phyloP scores from a whole-genome alignment of 2,329 filamentous ascomycete species.

The Alternaria longipes region DNA sequence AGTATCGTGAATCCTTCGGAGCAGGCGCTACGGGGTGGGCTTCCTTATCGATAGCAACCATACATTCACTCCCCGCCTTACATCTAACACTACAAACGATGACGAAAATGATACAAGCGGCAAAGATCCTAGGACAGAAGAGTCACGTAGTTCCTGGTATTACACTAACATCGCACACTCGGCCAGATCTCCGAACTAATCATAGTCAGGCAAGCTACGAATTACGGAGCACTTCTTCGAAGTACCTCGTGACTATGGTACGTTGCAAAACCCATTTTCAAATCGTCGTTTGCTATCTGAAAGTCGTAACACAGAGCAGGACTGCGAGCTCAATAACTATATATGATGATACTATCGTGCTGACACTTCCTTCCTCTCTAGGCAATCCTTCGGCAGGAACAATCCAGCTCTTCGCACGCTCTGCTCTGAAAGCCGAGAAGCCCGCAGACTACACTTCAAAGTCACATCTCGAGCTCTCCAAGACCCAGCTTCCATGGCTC shows the following conservation, averaged over 20 bases:
- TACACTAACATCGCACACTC: not conserved
- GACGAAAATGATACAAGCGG: conserved; percentile 52
- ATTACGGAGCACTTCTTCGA: conserved; percentile 87
- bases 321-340: not conserved
- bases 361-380: not conserved
- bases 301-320: not conserved
- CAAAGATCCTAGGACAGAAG: conserved; percentile 58
- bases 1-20: conserved; percentile 17
- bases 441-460: conserved; percentile 60
- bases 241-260: conserved; percentile 79
- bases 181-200: conserved; percentile 1
- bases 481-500: conserved; percentile 65
- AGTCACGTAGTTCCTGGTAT: conserved; percentile 57
- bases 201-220: conserved; percentile 71
- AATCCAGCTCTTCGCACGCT: conserved; percentile 81
- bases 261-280: not conserved
- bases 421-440: conserved; percentile 71
- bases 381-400: conserved; percentile 65
- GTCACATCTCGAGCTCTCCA: conserved; percentile 61
- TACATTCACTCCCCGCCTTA: conserved; percentile 24
- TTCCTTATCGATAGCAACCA: conserved; percentile 32
- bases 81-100: conserved; percentile 9
- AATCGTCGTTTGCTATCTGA: not conserved
- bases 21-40: conserved; percentile 23
- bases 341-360: not conserved